A percentile compares a stretch with the other conserved stretches of the same genome.
phyloP scores from a whole-genome alignment of 2,329 filamentous ascomycete genomes.

The Rhynchosporium agropyri region DNA sequence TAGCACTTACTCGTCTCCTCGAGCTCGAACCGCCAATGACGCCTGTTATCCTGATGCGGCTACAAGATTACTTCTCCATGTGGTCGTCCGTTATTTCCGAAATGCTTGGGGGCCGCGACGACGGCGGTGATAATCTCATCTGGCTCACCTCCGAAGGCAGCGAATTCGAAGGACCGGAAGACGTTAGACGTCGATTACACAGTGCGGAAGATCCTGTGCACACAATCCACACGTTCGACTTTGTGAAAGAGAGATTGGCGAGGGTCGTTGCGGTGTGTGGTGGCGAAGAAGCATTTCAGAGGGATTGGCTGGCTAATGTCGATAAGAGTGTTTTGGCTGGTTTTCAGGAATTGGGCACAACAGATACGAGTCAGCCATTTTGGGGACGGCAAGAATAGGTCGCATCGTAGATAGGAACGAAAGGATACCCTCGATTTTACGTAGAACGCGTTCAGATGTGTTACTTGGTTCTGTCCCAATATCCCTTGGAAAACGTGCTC shows the following conservation, averaged over 20 bases:
- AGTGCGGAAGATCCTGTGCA: conserved; percentile 67
- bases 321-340: conserved; percentile 69
- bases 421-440: no score
- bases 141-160: conserved; percentile 47
- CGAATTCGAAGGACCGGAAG: conserved; percentile 61
- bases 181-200: conserved; percentile 55
- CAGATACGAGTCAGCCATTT: conserved; percentile 15
- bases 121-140: conserved; percentile 56
- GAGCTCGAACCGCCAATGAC: conserved; percentile 59
- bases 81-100: conserved; percentile 74
- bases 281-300: conserved; percentile 66
- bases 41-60: conserved; percentile 57
- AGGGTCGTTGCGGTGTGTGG: conserved; percentile 61
- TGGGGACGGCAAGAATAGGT: conserved; percentile 9
- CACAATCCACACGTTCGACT: conserved; percentile 63
- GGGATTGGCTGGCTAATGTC: conserved; percentile 72
- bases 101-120: conserved; percentile 61
- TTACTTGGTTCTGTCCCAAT: no score
- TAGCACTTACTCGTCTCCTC: conserved; percentile 72
- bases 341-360: conserved; percentile 53
- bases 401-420: no score
- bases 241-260: conserved; percentile 64
- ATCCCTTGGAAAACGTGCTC: no score
- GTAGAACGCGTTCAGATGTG: no score
- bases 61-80: conserved; percentile 75